A percentile compares a stretch with the other conserved stretches of the same genome.
phyloP scores from a whole-genome alignment of 2,329 filamentous ascomycete species.

The Aspergillus fumigatiaffinis region DNA sequence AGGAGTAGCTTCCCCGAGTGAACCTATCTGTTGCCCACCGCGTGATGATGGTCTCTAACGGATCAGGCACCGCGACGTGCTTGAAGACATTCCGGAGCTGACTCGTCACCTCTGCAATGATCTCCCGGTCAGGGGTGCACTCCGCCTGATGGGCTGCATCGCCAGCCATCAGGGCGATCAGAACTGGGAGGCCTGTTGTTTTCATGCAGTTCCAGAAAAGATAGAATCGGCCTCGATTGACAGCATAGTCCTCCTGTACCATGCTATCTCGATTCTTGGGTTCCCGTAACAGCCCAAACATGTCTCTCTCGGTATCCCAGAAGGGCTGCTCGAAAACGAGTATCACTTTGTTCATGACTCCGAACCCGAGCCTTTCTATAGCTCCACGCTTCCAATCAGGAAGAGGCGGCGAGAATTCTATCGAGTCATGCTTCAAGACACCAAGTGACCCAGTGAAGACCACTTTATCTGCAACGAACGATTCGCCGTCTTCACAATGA shows the following conservation, averaged over 20 bases:
- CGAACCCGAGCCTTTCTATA: slow-evolving; percentile 83
- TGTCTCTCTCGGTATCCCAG: slow-evolving; percentile 86
- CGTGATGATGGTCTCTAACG: slow-evolving; percentile 82
- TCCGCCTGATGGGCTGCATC: slow-evolving; percentile 90
- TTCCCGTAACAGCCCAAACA: slow-evolving; percentile 85
- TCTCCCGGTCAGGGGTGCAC: slow-evolving; percentile 65
- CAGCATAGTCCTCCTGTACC: slow-evolving; percentile 72
- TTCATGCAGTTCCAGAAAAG: slow-evolving; percentile 96
- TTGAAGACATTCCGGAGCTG: slow-evolving; percentile 74
- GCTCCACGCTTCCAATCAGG: slow-evolving; percentile 79
- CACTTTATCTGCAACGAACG: slow-evolving; percentile 81
- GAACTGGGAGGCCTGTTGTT: slow-evolving; percentile 79
- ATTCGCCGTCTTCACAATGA: slow-evolving; percentile 72
- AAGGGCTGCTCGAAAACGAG: slow-evolving; percentile 85
- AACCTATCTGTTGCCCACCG: slow-evolving; percentile 90
- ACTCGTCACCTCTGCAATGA: slow-evolving; percentile 75
- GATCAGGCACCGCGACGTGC: slow-evolving; percentile 62
- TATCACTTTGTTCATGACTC: slow-evolving; percentile 91
- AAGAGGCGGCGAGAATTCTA: slow-evolving; percentile 87
- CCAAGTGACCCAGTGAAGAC: slow-evolving; percentile 87
- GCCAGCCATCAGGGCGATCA: slow-evolving; percentile 92
- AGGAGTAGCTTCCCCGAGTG: slow-evolving; percentile 93
- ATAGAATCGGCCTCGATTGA: slow-evolving; percentile 85
- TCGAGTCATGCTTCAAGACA: slow-evolving; percentile 73
- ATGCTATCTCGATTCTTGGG: slow-evolving; percentile 67